phyloP scores from a whole-genome alignment of 225 moss, liverwort and hornwort genomes.

The Ulota crispa region DNA sequence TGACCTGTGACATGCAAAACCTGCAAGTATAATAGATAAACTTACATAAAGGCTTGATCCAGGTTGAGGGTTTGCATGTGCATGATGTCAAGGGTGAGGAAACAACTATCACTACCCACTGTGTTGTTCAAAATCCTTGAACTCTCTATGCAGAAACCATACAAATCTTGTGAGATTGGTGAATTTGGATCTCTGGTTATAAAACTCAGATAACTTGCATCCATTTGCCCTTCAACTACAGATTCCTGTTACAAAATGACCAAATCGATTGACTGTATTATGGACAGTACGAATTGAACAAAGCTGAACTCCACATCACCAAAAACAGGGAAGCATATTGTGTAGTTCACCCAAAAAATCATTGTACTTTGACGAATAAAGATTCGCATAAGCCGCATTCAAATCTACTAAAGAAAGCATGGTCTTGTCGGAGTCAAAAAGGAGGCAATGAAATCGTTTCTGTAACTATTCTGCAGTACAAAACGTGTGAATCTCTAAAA shows the following conservation, averaged over 20 bases:
- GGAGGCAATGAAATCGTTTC: not conserved
- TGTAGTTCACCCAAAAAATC: too few relatives aligned
- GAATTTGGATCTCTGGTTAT: not conserved
- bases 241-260: too few relatives aligned
- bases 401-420: too few relatives aligned
- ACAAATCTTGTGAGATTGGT: not conserved
- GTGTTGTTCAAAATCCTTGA: not conserved
- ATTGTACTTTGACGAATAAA: too few relatives aligned
- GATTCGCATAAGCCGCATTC: too few relatives aligned
- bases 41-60: not conserved
- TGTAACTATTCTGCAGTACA: too few relatives aligned
- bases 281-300: too few relatives aligned
- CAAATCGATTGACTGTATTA: too few relatives aligned
- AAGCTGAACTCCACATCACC: too few relatives aligned
- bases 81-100: not conserved
- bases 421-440: not conserved
- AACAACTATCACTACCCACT: not conserved
- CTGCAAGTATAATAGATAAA: conserved; percentile 44
- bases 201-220: not conserved
- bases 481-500: too few relatives aligned
- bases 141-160: not conserved
- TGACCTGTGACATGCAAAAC: conserved; percentile 90
- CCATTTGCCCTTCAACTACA: not conserved
- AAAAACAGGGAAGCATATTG: too few relatives aligned
- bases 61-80: not conserved